phyloP scores from a whole-genome alignment of 148 eudicot genomes.

The Drosera capensis region DNA sequence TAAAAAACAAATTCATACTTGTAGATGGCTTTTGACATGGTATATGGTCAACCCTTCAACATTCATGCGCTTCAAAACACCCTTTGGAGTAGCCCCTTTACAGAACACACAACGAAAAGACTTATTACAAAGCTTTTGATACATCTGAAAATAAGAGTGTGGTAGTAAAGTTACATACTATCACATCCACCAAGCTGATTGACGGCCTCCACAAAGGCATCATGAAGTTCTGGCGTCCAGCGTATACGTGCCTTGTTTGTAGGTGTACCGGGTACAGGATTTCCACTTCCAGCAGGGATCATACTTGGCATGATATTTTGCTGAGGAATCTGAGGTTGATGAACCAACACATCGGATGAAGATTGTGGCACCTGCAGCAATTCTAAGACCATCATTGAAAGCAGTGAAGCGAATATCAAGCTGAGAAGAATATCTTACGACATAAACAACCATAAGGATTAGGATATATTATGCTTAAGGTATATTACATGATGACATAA shows the following conservation, averaged over 20 bases:
- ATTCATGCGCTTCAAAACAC: conserved; percentile 59
- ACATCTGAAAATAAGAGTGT: neutral
- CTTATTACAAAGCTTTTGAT: neutral
- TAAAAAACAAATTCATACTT: conserved; percentile 22
- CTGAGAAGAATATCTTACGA: neutral
- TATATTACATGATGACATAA: no score
- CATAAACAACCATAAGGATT: neutral
- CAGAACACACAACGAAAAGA: conserved; percentile 1
- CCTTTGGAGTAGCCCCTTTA: conserved; percentile 74
- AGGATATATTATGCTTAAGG: neutral
- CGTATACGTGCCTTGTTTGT: conserved; percentile 61
- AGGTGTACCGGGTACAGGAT: conserved; percentile 20
- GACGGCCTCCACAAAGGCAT: conserved; percentile 67
- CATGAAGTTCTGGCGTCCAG: conserved; percentile 84
- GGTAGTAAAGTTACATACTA: conserved; percentile 16
- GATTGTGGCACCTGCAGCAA: conserved; percentile 20
- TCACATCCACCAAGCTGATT: conserved; percentile 78
- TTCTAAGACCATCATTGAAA: neutral
- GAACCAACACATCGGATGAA: conserved; percentile 10
- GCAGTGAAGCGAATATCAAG: neutral
- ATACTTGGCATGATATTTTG: conserved; percentile 22
- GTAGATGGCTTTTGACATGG: conserved; percentile 83
- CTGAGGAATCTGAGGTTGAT: conserved; percentile 16
- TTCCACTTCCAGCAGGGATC: conserved; percentile 18
- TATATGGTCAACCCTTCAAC: conserved; percentile 64